A percentile compares a stretch with the other conserved stretches of the same genome.
These are phyloP conservation scores for Podaxis pistillaris DNA, from an alignment of 768 basidiomycete genomes.

Conservation along the genomic window DNA sequence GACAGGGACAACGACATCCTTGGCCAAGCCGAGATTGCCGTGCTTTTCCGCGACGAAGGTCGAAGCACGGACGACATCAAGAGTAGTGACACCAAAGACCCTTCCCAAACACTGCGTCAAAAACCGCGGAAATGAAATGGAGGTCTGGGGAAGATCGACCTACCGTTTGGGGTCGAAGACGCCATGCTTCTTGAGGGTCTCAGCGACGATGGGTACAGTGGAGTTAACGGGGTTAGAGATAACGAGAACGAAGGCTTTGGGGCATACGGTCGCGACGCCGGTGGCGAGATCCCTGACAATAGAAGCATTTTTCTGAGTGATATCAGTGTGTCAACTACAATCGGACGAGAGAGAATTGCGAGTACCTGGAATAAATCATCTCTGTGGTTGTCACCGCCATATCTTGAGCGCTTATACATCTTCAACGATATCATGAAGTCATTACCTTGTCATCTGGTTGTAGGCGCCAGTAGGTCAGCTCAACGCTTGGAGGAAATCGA, in stretches of 20 bases:
- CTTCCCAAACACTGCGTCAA: constrained; percentile 35
- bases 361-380: constrained; percentile 93
- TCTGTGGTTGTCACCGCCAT: constrained; percentile 35
- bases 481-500: constrained; percentile 9
- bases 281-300: constrained; percentile 93
- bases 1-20: constrained; percentile 77
- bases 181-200: constrained; percentile 90
- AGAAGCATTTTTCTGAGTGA: constrained; percentile 87
- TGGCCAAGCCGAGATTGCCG: constrained; percentile 58
- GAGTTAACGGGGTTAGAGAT: constrained; percentile 99
- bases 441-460: constrained; percentile 53
- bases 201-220: constrained; percentile 94
- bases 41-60: constrained; percentile 87
- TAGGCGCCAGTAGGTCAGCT: constrained; percentile 17
- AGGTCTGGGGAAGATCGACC: background rate
- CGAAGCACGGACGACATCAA: constrained; percentile 97
- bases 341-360: background rate
- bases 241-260: constrained; percentile 91
- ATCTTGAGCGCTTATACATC: constrained; percentile 16
- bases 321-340: constrained; percentile 6
- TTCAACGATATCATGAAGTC: constrained; percentile 13
- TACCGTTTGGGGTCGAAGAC: constrained; percentile 92
- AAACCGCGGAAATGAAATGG: background rate
- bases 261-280: constrained; percentile 78
- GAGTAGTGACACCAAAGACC: constrained; percentile 95